Evolutionary conservation across 495 filamentous ascomycete species (phyloP).

Genomic region (Podospora pseudopauciseta): DNA sequence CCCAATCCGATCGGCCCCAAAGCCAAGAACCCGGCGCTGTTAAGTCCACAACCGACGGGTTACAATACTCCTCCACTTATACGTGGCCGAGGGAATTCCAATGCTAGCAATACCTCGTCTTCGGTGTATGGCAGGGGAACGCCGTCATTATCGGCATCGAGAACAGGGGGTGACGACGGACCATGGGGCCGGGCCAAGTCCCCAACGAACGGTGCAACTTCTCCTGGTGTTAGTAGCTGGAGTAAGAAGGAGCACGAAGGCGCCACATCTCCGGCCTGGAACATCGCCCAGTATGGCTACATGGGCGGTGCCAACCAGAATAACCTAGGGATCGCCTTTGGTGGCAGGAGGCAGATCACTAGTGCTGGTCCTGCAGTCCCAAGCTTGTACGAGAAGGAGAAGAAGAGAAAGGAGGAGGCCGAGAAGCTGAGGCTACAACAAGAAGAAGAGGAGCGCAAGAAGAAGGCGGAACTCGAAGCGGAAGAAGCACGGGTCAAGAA

Average conservation of each 20-base stretch:
- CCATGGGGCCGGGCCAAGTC: slow-evolving; percentile 61
- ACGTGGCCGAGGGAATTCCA: slow-evolving; percentile 61
- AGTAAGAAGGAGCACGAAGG: slow-evolving; percentile 79
- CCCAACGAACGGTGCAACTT: slow-evolving; percentile 37
- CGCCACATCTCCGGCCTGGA: slow-evolving; percentile 87
- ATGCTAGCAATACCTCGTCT: slow-evolving; percentile 61
- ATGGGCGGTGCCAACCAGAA: slow-evolving; percentile 97
- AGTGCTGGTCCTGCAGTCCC: slow-evolving; percentile 73
- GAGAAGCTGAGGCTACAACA: slow-evolving; percentile 55
- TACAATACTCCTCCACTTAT: slow-evolving; percentile 44
- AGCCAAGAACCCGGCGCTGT: slow-evolving; percentile 47
- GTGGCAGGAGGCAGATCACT: slow-evolving; percentile 88
- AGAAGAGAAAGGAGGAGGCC: slow-evolving; percentile 48
- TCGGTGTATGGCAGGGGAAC: slow-evolving; percentile 42
- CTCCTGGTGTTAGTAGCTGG: slow-evolving; percentile 73
- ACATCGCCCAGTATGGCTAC: slow-evolving; percentile 97
- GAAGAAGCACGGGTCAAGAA: slow-evolving; percentile 65
- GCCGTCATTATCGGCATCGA: slow-evolving; percentile 40
- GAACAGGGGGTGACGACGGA: slow-evolving; percentile 49
- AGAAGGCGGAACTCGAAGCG: slow-evolving; percentile 58
- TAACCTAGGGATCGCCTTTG: slow-evolving; percentile 90
- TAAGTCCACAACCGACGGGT: slow-evolving; percentile 72
- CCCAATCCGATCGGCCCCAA: slow-evolving; percentile 68
- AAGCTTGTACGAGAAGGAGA: slow-evolving; percentile 57
- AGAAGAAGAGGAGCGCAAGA: slow-evolving; percentile 63